These are phyloP conservation scores for Trichomonas vaginalis DNA, from an alignment of 208 protist genomes.

Conservation along the genomic window DNA sequence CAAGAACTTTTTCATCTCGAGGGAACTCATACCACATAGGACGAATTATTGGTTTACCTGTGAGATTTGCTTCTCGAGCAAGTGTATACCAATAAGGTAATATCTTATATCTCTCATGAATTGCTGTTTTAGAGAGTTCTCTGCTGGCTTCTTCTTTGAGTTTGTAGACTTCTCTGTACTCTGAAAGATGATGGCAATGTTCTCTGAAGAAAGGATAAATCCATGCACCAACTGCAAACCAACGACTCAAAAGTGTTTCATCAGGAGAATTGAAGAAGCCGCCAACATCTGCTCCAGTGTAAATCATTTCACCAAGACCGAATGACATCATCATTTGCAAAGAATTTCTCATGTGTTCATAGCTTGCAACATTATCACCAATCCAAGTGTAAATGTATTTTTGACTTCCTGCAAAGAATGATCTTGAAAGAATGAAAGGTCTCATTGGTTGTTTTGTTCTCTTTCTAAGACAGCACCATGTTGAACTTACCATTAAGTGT, in stretches of 20 bases:
- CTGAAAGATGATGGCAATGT: constrained; percentile 81
- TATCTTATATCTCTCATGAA: constrained; percentile 59
- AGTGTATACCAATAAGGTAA: constrained; percentile 85
- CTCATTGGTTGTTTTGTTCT: constrained; percentile 45
- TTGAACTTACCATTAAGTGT: constrained; percentile 51
- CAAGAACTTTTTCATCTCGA: constrained; percentile 36
- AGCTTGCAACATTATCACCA: constrained; percentile 83
- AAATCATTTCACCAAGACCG: constrained; percentile 72
- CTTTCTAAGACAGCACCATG: constrained; percentile 54
- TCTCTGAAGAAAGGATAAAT: constrained; percentile 92
- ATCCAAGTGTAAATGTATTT: constrained; percentile 85
- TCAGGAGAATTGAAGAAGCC: constrained; percentile 85
- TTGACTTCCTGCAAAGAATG: constrained; percentile 92
- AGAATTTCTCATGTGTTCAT: constrained; percentile 71
- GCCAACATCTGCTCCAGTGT: constrained; percentile 81
- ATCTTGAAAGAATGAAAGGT: constrained; percentile 85
- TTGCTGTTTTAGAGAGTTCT: constrained; percentile 56
- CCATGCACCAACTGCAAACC: constrained; percentile 71
- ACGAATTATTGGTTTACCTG: constrained; percentile 61
- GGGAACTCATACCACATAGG: constrained; percentile 80
- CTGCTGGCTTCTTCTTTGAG: neutral
- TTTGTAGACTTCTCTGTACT: constrained; percentile 80
- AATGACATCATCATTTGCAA: constrained; percentile 82
- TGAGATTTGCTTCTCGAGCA: constrained; percentile 59
- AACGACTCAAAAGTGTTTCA: constrained; percentile 77